Evolutionary conservation across 129 eudicot species (phyloP).

Genomic region (Tagetes patula): DNA sequence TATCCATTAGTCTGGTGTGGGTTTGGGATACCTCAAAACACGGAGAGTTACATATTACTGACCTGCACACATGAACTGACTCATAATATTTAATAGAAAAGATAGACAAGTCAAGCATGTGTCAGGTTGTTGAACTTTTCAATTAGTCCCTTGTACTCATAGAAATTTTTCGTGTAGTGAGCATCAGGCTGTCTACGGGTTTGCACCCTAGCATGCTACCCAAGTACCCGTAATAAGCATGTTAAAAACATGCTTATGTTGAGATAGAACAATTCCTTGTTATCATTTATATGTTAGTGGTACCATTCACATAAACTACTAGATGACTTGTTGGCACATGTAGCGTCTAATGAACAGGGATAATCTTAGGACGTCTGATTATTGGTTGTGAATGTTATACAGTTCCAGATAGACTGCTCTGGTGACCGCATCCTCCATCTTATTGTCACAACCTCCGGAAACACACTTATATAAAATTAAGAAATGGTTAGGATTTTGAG

Average conservation of each 20-base stretch:
- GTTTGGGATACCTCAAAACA: slow-evolving; percentile 9
- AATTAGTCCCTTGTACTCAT: not conserved
- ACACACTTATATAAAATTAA: not conserved
- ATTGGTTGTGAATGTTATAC: not conserved
- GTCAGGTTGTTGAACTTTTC: not conserved
- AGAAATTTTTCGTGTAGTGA: not conserved
- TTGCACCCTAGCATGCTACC: not conserved
- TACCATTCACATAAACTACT: not conserved
- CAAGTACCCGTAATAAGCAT: not conserved
- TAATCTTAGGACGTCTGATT: not conserved
- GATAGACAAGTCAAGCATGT: not conserved
- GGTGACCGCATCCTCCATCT: not conserved
- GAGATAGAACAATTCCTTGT: not conserved
- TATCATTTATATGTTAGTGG: not conserved
- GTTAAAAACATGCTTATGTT: not conserved
- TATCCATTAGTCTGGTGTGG: not conserved
- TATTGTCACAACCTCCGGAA: not conserved
- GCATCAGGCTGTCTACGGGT: not conserved
- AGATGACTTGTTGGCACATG: not conserved
- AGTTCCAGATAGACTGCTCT: not conserved
- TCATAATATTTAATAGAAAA: not conserved
- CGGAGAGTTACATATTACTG: not conserved
- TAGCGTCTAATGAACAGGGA: not conserved
- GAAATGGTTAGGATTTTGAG: not conserved
- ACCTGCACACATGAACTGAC: not conserved